phyloP scores from a whole-genome alignment of 2,329 filamentous ascomycete species.

The Trichoderma polysporum region DNA sequence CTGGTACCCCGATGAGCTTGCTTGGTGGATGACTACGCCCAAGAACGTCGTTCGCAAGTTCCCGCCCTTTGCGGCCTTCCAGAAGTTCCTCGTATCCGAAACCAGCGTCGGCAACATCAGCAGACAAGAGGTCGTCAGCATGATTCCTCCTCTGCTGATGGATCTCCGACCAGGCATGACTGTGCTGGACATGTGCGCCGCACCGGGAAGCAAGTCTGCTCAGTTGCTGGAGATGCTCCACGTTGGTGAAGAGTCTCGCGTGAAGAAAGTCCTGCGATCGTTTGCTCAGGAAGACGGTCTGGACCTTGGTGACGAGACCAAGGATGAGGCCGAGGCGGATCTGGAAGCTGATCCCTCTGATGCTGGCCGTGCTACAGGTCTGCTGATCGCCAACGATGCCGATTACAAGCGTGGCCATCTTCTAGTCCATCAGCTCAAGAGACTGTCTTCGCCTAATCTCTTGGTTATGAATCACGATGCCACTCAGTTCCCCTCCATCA shows the following conservation, averaged over 20 bases:
- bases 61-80: constrained; percentile 89
- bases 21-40: constrained; percentile 97
- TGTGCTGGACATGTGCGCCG: constrained; percentile 93
- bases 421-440: constrained; percentile 96
- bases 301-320: constrained; percentile 48
- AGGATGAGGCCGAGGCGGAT: constrained; percentile 49
- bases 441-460: constrained; percentile 91
- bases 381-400: constrained; percentile 92
- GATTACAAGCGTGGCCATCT: constrained; percentile 97
- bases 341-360: constrained; percentile 64
- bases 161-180: constrained; percentile 89
- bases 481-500: constrained; percentile 90
- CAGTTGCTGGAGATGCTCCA: constrained; percentile 96
- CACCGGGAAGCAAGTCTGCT: constrained; percentile 93
- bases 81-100: constrained; percentile 97
- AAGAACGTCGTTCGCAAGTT: constrained; percentile 95
- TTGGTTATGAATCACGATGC: constrained; percentile 98
- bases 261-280: constrained; percentile 67
- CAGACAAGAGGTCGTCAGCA: constrained; percentile 95
- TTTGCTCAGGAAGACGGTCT: constrained; percentile 62
- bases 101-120: constrained; percentile 97
- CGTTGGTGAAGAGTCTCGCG: constrained; percentile 82
- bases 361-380: constrained; percentile 82
- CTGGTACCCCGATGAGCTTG: constrained; percentile 94
- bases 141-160: constrained; percentile 95